phyloP scores from a whole-genome alignment of 495 filamentous ascomycete genomes.

The Penicillium paradoxum region DNA sequence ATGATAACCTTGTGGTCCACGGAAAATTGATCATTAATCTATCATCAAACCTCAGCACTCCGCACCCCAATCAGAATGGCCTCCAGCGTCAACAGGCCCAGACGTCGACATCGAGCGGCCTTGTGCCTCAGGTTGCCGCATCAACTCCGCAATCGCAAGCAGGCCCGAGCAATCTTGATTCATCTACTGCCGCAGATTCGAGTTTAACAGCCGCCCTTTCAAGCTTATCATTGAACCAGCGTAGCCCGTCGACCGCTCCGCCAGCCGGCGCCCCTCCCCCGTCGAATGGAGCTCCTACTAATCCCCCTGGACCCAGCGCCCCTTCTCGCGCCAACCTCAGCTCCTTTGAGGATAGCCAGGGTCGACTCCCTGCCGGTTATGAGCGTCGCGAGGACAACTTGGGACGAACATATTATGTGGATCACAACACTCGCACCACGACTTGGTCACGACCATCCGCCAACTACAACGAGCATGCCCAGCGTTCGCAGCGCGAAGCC shows the following conservation, averaged over 20 bases:
- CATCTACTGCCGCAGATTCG: constrained; percentile 27
- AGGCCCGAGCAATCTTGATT: constrained; percentile 32
- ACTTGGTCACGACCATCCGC: constrained; percentile 90
- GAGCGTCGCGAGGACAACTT: constrained; percentile 94
- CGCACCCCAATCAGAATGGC: constrained; percentile 45
- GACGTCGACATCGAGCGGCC: constrained; percentile 37
- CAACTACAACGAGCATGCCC: constrained; percentile 71
- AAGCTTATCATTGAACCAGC: constrained; percentile 36
- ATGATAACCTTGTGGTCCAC: constrained; percentile 95
- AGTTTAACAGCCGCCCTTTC: constrained; percentile 22
- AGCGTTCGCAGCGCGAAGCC: constrained; percentile 73
- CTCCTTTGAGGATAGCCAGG: constrained; percentile 92
- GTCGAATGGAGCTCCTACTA: constrained; percentile 18
- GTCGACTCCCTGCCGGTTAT: constrained; percentile 89
- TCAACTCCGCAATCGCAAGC: constrained; percentile 25
- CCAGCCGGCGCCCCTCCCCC: constrained; percentile 18
- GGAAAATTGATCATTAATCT: constrained; percentile 95
- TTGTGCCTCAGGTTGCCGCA: constrained; percentile 36
- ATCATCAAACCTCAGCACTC: constrained; percentile 73
- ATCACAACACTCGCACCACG: constrained; percentile 94
- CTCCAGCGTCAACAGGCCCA: constrained; percentile 35
- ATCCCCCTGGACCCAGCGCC: constrained; percentile 40
- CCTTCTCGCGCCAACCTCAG: constrained; percentile 59
- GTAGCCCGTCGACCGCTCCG: constrained; percentile 34
- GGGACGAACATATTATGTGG: constrained; percentile 97